Conservation (phyloP, 805 yeast species). For the Candida sanyiensis region DNA sequence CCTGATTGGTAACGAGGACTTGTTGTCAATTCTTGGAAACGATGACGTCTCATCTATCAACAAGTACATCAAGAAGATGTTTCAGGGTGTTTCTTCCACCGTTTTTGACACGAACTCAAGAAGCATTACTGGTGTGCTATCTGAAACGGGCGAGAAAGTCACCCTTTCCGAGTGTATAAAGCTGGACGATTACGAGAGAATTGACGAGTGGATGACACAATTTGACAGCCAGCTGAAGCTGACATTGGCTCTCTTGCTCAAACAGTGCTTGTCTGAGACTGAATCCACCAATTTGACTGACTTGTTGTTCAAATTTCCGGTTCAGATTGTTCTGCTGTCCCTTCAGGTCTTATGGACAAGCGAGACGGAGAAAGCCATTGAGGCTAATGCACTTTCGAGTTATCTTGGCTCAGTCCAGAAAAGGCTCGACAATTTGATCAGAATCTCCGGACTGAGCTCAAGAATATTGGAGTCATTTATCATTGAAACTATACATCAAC, state of each 20-base stretch:
- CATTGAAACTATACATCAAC: slow-evolving; percentile 34
- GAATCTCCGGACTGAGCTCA: slow-evolving; percentile 43
- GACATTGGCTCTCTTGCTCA: slow-evolving; percentile 38
- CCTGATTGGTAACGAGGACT: slow-evolving; percentile 86
- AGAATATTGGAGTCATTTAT: slow-evolving; percentile 64
- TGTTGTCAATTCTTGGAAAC: slow-evolving; percentile 76
- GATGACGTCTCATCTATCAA: slow-evolving; percentile 42
- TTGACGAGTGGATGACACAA: slow-evolving; percentile 56
- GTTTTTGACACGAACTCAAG: slow-evolving; percentile 29
- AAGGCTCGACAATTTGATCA: neutral
- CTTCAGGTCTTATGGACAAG: slow-evolving; percentile 54
- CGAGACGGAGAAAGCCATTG: slow-evolving; percentile 30
- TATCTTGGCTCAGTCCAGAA: slow-evolving; percentile 20
- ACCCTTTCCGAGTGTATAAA: slow-evolving; percentile 39
- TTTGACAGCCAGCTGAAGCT: slow-evolving; percentile 50
- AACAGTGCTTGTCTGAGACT: slow-evolving; percentile 28
- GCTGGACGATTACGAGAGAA: slow-evolving; percentile 33
- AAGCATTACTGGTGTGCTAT: slow-evolving; percentile 41
- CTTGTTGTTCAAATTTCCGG: slow-evolving; percentile 41
- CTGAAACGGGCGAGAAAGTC: slow-evolving; percentile 64
- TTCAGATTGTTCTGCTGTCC: slow-evolving; percentile 52
- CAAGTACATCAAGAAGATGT: slow-evolving; percentile 64
- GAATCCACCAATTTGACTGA: slow-evolving; percentile 15
- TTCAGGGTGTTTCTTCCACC: slow-evolving; percentile 52
- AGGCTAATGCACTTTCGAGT: slow-evolving; percentile 9